These are phyloP conservation scores for Viridothelium virens DNA, from an alignment of 495 filamentous ascomycete genomes.

Conservation along the genomic window DNA sequence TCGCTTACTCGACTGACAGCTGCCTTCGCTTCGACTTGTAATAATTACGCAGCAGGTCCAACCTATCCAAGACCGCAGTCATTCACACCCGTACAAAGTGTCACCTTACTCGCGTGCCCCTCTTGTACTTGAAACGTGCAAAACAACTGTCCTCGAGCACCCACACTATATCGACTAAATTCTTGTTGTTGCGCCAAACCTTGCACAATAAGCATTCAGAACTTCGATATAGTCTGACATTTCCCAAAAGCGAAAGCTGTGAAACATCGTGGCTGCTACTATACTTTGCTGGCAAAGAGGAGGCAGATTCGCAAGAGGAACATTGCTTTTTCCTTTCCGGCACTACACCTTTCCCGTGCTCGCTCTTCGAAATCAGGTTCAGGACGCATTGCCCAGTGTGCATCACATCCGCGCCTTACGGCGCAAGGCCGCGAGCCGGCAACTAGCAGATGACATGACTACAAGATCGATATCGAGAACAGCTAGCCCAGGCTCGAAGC, in stretches of 20 bases:
- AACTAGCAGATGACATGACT: slow-evolving; percentile 9
- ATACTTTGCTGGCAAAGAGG: slow-evolving; percentile 9
- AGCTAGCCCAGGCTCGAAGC: slow-evolving; percentile 25
- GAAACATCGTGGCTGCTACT: neutral
- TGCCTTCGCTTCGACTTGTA: neutral
- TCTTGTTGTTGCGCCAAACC: neutral
- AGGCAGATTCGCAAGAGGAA: neutral
- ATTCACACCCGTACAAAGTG: neutral
- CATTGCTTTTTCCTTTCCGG: neutral
- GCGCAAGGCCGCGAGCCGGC: slow-evolving; percentile 27
- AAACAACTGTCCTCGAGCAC: neutral
- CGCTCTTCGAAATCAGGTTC: slow-evolving; percentile 3
- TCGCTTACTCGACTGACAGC: neutral
- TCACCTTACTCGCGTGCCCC: neutral
- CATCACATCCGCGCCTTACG: slow-evolving; percentile 28
- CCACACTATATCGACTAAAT: neutral
- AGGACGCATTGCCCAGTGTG: slow-evolving; percentile 22
- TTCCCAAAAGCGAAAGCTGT: neutral
- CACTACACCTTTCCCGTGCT: neutral
- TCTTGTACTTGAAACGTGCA: neutral
- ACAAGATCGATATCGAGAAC: slow-evolving; percentile 17
- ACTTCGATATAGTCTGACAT: neutral
- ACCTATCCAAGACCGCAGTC: too few relatives aligned
- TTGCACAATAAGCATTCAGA: neutral
- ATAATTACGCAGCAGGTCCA: neutral